These are phyloP conservation scores for Beauveria scarabaeidicola DNA, from an alignment of 2,329 filamentous ascomycete species.

Conservation along the genomic window DNA sequence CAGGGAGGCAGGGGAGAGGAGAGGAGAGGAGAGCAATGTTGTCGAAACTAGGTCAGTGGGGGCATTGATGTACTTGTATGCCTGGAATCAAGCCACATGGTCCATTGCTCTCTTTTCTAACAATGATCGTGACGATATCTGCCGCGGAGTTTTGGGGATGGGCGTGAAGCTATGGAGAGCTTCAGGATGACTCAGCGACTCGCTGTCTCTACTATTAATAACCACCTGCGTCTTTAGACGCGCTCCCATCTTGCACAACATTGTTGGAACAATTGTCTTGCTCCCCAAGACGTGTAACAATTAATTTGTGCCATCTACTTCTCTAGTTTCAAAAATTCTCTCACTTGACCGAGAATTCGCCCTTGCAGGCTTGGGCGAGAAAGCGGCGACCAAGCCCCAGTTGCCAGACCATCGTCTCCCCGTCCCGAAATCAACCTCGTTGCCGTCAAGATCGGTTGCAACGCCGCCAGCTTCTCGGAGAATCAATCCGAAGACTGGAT, in stretches of 20 bases:
- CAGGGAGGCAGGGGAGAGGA: background rate
- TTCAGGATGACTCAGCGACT: background rate
- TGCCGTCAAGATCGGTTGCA: background rate
- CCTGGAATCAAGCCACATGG: background rate
- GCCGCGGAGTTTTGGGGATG: constrained; percentile 39
- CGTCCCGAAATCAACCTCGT: background rate
- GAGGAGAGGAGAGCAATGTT: background rate
- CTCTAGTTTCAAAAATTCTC: background rate
- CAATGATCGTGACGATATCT: constrained; percentile 37
- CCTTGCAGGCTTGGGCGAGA: background rate
- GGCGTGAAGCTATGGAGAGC: background rate
- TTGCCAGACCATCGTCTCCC: background rate
- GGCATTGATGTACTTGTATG: constrained; percentile 2
- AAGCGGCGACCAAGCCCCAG: background rate
- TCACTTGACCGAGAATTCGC: background rate
- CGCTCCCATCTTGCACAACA: background rate
- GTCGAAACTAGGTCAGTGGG: background rate
- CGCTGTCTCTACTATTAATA: background rate
- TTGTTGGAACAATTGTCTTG: background rate
- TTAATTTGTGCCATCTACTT: too few species aligned
- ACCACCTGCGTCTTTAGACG: background rate
- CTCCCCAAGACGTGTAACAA: too few species aligned
- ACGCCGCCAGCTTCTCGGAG: background rate
- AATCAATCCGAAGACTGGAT: background rate
- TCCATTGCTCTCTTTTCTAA: background rate